Percentiles rank a stretch among this genome's conserved stretches.
Evolutionary conservation across 1,284 basidiomycete species (phyloP).

Genomic region (Ustilago tritici): DNA sequence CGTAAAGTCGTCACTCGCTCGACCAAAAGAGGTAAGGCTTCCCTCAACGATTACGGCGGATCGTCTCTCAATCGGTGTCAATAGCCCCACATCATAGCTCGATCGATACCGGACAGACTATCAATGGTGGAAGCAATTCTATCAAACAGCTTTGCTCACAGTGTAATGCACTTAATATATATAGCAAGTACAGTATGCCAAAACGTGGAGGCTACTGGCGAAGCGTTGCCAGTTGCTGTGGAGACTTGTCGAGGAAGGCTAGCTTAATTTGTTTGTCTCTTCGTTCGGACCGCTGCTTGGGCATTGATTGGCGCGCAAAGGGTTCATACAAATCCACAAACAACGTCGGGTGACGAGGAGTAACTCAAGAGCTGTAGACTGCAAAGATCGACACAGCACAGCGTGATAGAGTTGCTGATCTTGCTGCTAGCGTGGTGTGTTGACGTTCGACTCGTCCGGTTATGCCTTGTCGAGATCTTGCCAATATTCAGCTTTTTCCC

Average conservation of each 20-base stretch:
- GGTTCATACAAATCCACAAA: background rate
- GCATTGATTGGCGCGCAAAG: background rate
- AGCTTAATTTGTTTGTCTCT: background rate
- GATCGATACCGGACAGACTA: too few relatives aligned
- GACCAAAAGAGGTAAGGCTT: background rate
- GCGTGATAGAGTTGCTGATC: background rate
- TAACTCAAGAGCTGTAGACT: background rate
- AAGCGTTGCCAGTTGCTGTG: background rate
- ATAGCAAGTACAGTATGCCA: too few relatives aligned
- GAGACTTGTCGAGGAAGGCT: background rate
- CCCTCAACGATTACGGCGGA: background rate
- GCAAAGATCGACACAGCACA: slow-evolving; percentile 1
- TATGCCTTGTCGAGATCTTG: slow-evolving; percentile 7
- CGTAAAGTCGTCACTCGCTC: background rate
- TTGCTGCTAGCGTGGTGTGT: background rate
- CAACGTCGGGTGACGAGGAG: background rate
- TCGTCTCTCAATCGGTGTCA: background rate
- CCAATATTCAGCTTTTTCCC: slow-evolving; percentile 14
- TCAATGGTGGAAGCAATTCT: too few relatives aligned
- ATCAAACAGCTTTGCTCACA: too few relatives aligned
- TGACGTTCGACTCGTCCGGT: slow-evolving; percentile 10
- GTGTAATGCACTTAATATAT: too few relatives aligned
- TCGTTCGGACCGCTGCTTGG: background rate
- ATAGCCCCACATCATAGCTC: background rate
- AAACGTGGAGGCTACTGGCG: too few relatives aligned